Percentiles rank a stretch among this genome's conserved stretches.
Evolutionary conservation across 2,329 filamentous ascomycete genomes (phyloP).

Genomic region (Macrophomina phaseolina): DNA sequence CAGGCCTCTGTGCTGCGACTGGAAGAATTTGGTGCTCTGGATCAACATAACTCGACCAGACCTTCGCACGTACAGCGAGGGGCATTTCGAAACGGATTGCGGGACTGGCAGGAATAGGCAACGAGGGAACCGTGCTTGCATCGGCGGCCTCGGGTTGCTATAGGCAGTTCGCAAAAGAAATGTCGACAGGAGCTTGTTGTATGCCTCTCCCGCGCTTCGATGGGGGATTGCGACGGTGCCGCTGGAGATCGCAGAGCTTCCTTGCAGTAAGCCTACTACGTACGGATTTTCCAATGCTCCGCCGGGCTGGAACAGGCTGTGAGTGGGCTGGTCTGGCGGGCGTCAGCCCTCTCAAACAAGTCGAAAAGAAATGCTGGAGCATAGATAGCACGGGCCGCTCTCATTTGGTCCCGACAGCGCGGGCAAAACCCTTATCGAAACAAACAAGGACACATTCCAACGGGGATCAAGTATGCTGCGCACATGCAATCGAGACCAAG

Average conservation of each 20-base stretch:
- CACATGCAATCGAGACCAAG: neutral
- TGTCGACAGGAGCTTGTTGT: neutral
- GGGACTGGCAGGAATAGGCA: neutral
- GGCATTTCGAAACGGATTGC: neutral
- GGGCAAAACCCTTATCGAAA: constrained; percentile 22
- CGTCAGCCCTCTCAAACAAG: constrained; percentile 20
- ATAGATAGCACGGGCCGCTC: constrained; percentile 5
- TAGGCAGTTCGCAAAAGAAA: neutral
- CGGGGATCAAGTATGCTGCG: neutral
- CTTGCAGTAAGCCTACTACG: constrained; percentile 8
- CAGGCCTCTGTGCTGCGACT: neutral
- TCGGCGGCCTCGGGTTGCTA: neutral
- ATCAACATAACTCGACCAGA: neutral
- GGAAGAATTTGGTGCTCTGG: neutral
- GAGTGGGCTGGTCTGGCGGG: constrained; percentile 1
- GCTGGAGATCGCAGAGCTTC: constrained; percentile 15
- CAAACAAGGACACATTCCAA: constrained; percentile 18
- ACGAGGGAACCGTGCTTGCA: neutral
- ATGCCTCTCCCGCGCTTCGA: neutral
- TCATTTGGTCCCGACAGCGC: constrained; percentile 12
- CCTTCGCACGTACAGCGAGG: constrained; percentile 1
- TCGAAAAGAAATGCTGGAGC: constrained; percentile 17
- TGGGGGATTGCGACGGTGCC: neutral
- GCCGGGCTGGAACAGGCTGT: neutral
- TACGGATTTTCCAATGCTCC: neutral